phyloP scores from a whole-genome alignment of 305 asterid genomes.

The Salvia sclarea region DNA sequence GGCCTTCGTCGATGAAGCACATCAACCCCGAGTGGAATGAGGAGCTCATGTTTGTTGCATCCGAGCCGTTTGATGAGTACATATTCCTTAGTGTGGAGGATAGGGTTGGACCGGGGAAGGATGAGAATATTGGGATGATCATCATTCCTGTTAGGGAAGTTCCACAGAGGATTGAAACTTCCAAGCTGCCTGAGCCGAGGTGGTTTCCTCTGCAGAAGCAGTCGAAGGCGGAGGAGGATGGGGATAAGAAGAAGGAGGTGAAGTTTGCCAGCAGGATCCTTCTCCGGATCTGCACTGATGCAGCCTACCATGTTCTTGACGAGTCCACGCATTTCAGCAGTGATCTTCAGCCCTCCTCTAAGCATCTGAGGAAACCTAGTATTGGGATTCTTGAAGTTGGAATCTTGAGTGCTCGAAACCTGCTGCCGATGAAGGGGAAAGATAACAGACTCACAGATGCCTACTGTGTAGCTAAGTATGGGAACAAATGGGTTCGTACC shows the following conservation, averaged over 20 bases:
- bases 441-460: constrained; percentile 77
- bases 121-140: constrained; percentile 66
- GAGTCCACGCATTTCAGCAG: constrained; percentile 93
- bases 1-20: constrained; percentile 56
- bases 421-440: constrained; percentile 73
- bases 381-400: constrained; percentile 92
- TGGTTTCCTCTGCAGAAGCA: constrained; percentile 74
- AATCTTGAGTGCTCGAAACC: constrained; percentile 70
- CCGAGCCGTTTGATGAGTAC: constrained; percentile 93
- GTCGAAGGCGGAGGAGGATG: constrained; percentile 50
- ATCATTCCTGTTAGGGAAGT: constrained; percentile 60
- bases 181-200: constrained; percentile 59
- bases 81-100: constrained; percentile 67
- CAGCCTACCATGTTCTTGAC: constrained; percentile 90
- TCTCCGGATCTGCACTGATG: constrained; percentile 66
- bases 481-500: constrained; percentile 93
- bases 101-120: constrained; percentile 63
- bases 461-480: constrained; percentile 91
- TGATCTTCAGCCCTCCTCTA: constrained; percentile 85
- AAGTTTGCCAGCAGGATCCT: constrained; percentile 79
- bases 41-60: constrained; percentile 86
- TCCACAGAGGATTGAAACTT: constrained; percentile 51
- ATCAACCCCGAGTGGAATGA: constrained; percentile 83
- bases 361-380: constrained; percentile 61
- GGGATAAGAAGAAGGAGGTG: constrained; percentile 64